A percentile compares a stretch with the other conserved stretches of the same genome.
These are phyloP conservation scores for Aphanomyces astaci DNA, from an alignment of 352 stramenopile genomes.

Conservation along the genomic window DNA sequence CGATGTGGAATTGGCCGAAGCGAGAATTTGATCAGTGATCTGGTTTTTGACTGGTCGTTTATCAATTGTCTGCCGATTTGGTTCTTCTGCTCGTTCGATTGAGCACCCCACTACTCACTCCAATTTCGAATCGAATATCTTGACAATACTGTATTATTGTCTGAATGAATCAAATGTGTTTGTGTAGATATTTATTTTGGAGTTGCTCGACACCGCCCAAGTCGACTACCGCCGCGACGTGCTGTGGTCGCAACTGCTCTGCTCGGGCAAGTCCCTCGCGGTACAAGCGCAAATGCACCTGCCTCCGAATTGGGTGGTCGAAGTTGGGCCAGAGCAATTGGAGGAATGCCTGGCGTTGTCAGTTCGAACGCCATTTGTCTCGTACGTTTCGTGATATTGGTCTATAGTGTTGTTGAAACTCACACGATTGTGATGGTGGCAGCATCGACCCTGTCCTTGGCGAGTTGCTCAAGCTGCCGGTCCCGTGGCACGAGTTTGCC, in stretches of 20 bases:
- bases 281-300: not conserved
- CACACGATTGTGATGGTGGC: too few relatives aligned
- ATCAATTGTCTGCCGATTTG: too few relatives aligned
- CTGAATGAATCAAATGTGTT: not conserved
- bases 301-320: conserved; percentile 26
- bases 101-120: too few relatives aligned
- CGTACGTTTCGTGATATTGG: conserved; percentile 4
- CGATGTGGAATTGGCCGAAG: too few relatives aligned
- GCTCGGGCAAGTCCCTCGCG: conserved; percentile 36
- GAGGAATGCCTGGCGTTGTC: conserved; percentile 77
- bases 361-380: conserved; percentile 65
- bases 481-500: conserved; percentile 74
- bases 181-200: conserved; percentile 56
- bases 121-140: too few relatives aligned
- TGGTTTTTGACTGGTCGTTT: too few relatives aligned
- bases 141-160: not conserved
- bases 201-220: conserved; percentile 67
- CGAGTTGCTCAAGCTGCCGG: conserved; percentile 56
- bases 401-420: too few relatives aligned
- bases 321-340: conserved; percentile 72
- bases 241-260: conserved; percentile 75
- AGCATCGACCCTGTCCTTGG: conserved; percentile 61
- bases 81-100: too few relatives aligned
- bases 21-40: too few relatives aligned
- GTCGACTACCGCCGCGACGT: conserved; percentile 82